These are phyloP conservation scores for Ramularia collo-cygni DNA, from an alignment of 2,329 filamentous ascomycete genomes.

Conservation along the genomic window DNA sequence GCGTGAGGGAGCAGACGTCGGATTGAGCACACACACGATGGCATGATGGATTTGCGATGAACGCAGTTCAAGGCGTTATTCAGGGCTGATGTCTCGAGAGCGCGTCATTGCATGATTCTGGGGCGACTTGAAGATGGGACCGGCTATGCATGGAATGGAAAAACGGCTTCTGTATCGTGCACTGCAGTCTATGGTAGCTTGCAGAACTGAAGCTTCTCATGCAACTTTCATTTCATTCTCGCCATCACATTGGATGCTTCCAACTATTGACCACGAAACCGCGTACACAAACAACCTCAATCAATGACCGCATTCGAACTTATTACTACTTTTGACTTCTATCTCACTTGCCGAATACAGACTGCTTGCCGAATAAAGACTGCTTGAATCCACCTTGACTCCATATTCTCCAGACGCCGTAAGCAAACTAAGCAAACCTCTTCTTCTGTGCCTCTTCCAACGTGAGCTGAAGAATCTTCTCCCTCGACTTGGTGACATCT, in stretches of 20 bases:
- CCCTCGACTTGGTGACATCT: slow-evolving; percentile 2
- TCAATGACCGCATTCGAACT: too few species aligned
- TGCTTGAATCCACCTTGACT: slow-evolving; percentile 6
- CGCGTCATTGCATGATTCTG: slow-evolving; percentile 6
- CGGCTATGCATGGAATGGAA: slow-evolving; percentile 8
- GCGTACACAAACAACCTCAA: too few species aligned
- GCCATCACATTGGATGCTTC: too few species aligned
- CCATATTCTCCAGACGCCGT: slow-evolving; percentile 4
- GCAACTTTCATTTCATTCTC: too few species aligned
- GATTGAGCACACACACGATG: too few species aligned
- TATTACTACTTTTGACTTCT: too few species aligned
- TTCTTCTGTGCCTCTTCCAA: slow-evolving; percentile 3
- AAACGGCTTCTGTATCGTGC: slow-evolving; percentile 11
- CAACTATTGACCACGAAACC: too few species aligned
- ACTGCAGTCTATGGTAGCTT: slow-evolving; percentile 11
- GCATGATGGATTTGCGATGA: too few species aligned
- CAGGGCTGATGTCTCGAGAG: slow-evolving; percentile 16
- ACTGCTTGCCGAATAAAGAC: too few species aligned
- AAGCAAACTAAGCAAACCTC: slow-evolving; percentile 4
- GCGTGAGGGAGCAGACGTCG: too few species aligned
- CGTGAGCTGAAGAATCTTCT: slow-evolving; percentile 16
- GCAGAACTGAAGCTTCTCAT: slow-evolving; percentile 13
- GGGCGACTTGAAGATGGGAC: slow-evolving; percentile 17
- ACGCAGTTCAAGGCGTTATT: too few species aligned
- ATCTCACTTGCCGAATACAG: too few species aligned